A percentile compares a stretch with the other conserved stretches of the same genome.
phyloP scores from a whole-genome alignment of 2,329 filamentous ascomycete genomes.

The Pseudogymnoascus sp. region DNA sequence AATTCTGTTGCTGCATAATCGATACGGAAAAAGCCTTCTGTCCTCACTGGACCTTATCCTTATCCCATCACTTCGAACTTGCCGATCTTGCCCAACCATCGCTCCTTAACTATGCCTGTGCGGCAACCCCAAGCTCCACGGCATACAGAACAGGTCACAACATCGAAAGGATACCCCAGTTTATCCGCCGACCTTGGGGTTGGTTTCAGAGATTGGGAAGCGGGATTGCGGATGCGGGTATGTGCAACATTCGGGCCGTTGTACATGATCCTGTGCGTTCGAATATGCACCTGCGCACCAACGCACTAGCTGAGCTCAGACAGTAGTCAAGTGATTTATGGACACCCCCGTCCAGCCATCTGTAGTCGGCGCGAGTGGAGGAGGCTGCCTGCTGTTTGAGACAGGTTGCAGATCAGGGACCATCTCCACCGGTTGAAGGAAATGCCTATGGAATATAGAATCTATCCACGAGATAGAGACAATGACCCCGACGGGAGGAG shows the following conservation, averaged over 20 bases:
- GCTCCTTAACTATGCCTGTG: not conserved
- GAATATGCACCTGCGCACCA: not conserved
- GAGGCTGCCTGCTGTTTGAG: not conserved
- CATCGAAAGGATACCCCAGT: not conserved
- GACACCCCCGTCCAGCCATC: not conserved
- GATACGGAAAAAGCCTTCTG: not conserved
- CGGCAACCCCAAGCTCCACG: not conserved
- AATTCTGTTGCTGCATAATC: not conserved
- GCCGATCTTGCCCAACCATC: not conserved
- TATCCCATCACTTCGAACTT: not conserved
- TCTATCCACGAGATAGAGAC: not conserved
- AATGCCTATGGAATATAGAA: not conserved
- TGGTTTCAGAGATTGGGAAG: not conserved
- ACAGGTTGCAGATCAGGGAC: not conserved
- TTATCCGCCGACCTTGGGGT: not conserved
- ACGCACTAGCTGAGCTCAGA: not conserved
- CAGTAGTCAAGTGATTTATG: not conserved
- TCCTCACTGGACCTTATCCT: not conserved
- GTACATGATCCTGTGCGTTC: not conserved
- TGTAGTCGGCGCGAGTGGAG: not conserved
- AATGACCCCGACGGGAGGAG: not conserved
- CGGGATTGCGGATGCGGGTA: not conserved
- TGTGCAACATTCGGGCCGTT: not conserved
- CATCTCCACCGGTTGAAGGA: not conserved
- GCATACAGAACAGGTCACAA: not conserved